These are phyloP conservation scores for Ophiostoma australiae DNA, from an alignment of 2,329 filamentous ascomycete genomes.

Conservation along the genomic window DNA sequence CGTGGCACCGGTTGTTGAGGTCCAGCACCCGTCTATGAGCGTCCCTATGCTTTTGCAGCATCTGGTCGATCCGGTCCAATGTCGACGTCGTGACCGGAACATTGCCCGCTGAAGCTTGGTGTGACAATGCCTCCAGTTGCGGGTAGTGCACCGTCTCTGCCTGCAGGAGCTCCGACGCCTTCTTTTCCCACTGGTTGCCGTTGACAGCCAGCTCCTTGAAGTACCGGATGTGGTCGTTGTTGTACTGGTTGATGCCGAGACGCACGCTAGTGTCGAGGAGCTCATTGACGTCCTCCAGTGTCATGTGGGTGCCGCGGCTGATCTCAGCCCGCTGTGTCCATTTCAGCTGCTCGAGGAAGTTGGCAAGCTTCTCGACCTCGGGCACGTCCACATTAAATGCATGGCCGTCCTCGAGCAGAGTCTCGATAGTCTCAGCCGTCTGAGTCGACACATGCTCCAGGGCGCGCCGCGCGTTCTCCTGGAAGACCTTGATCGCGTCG, in stretches of 20 bases:
- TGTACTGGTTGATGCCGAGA: conserved; percentile 71
- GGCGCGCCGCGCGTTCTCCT: conserved; percentile 65
- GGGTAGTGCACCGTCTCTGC: conserved; percentile 90
- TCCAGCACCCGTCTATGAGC: conserved; percentile 83
- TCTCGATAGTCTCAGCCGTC: conserved; percentile 72
- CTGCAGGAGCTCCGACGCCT: conserved; percentile 87
- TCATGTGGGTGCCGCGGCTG: conserved; percentile 60
- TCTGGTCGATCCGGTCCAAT: conserved; percentile 76
- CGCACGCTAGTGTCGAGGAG: conserved; percentile 73
- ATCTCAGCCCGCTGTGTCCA: conserved; percentile 78
- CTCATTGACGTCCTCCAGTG: conserved; percentile 70
- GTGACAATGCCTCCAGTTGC: conserved; percentile 85
- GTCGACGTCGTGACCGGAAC: conserved; percentile 81
- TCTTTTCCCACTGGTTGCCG: conserved; percentile 85
- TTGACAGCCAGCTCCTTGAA: conserved; percentile 70
- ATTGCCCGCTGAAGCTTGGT: conserved; percentile 64
- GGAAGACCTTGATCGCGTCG: conserved; percentile 78
- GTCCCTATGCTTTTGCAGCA: conserved; percentile 91
- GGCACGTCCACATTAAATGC: conserved; percentile 87
- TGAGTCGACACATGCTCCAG: conserved; percentile 62
- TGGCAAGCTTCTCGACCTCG: conserved; percentile 77
- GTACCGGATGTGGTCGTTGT: conserved; percentile 66
- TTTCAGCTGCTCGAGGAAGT: conserved; percentile 74
- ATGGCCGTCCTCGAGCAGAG: conserved; percentile 83
- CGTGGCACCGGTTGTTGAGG: conserved; percentile 70